These are phyloP conservation scores for Sclerotiophoma versabilis DNA, from an alignment of 2,329 filamentous ascomycete genomes.

Conservation along the genomic window DNA sequence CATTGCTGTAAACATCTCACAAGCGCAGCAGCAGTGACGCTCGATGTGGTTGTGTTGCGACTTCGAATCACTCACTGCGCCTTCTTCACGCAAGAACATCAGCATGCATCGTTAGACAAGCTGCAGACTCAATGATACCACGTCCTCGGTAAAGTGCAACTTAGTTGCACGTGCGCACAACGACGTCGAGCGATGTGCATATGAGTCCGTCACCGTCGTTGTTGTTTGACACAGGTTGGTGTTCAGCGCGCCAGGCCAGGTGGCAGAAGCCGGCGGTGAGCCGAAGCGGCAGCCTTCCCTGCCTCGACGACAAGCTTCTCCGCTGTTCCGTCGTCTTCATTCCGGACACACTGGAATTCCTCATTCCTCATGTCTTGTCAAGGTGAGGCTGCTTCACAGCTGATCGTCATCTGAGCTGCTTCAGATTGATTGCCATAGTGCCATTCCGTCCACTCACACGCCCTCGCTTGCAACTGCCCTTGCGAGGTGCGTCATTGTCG, in stretches of 20 bases:
- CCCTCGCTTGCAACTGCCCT: constrained; percentile 13
- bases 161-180: neutral
- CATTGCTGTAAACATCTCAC: neutral
- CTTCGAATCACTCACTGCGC: constrained; percentile 6
- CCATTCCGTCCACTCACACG: neutral
- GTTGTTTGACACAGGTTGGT: neutral
- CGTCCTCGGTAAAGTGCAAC: neutral
- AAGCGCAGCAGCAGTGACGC: constrained; percentile 9
- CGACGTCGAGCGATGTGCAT: neutral
- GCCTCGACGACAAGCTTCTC: neutral
- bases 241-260: neutral
- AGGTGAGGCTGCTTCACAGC: neutral
- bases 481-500: constrained; percentile 9
- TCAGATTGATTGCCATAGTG: constrained; percentile 7
- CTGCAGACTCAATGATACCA: neutral
- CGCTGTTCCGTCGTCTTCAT: neutral
- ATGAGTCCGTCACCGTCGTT: neutral
- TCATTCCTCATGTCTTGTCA: constrained; percentile 8
- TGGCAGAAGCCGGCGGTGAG: neutral
- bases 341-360: neutral
- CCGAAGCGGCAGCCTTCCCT: neutral
- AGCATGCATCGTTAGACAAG: constrained; percentile 1
- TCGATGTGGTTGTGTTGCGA: constrained; percentile 2
- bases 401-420: constrained; percentile 12
- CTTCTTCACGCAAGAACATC: constrained; percentile 14